These are phyloP conservation scores for Daldinia eschscholtzii DNA, from an alignment of 2,329 filamentous ascomycete species.

Conservation along the genomic window DNA sequence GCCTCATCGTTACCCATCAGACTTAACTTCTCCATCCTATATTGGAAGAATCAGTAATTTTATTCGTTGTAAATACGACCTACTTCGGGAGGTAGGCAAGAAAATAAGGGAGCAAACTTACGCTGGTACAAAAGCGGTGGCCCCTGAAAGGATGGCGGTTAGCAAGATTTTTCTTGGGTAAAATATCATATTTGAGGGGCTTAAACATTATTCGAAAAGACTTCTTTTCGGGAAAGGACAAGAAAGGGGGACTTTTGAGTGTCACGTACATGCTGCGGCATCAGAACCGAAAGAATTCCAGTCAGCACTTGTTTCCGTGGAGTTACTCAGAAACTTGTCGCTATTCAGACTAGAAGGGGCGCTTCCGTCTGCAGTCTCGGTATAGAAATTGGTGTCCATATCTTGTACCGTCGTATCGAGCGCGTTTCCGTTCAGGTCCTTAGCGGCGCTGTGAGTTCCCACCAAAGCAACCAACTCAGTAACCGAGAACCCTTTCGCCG, in stretches of 20 bases:
- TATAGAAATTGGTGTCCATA: slow-evolving; percentile 48
- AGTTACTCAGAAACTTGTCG: slow-evolving; percentile 47
- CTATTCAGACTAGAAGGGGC: slow-evolving; percentile 46
- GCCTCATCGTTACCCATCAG: slow-evolving; percentile 46
- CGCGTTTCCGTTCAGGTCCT: slow-evolving; percentile 41
- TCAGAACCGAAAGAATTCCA: slow-evolving; percentile 47
- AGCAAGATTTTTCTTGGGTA: neutral
- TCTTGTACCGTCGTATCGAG: slow-evolving; percentile 46
- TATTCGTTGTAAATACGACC: neutral
- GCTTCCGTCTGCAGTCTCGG: slow-evolving; percentile 45
- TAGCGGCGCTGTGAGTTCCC: slow-evolving; percentile 48
- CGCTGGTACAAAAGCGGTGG: slow-evolving; percentile 47
- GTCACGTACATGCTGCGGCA: slow-evolving; percentile 37
- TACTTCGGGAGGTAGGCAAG: neutral
- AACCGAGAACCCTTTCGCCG: slow-evolving; percentile 44
- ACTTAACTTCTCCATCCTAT: slow-evolving; percentile 50
- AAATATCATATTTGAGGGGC: too few species aligned
- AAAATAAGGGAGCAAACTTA: slow-evolving; percentile 36
- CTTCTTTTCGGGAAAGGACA: neutral
- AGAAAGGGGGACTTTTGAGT: neutral
- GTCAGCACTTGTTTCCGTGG: slow-evolving; percentile 41
- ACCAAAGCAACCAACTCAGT: slow-evolving; percentile 49
- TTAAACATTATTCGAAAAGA: neutral
- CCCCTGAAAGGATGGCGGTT: slow-evolving; percentile 14
- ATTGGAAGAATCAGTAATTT: slow-evolving; percentile 9